These are phyloP conservation scores for Microsporum canis DNA, from an alignment of 2,329 filamentous ascomycete species.

Conservation along the genomic window DNA sequence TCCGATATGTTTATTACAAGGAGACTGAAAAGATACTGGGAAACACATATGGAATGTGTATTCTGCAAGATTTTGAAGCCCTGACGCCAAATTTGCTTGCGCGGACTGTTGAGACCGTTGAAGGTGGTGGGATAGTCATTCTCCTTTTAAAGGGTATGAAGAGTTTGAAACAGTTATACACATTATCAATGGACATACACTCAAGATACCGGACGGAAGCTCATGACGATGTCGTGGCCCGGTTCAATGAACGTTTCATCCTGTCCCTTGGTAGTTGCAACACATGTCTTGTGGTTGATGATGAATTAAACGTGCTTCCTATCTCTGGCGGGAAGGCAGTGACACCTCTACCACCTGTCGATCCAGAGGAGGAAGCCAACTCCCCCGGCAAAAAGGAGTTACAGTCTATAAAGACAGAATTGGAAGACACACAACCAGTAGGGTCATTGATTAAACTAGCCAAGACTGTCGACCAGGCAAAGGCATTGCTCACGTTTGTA, in stretches of 20 bases:
- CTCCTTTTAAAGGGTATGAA: conserved; percentile 91
- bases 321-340: conserved; percentile 93
- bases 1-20: conserved; percentile 99
- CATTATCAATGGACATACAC: conserved; percentile 94
- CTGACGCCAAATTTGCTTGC: conserved; percentile 95
- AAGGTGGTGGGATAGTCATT: conserved; percentile 85
- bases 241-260: conserved; percentile 97
- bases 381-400: conserved; percentile 62
- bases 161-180: conserved; percentile 94
- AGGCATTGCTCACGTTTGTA: conserved; percentile 91
- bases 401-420: conserved; percentile 72
- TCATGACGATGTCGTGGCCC: conserved; percentile 82
- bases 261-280: conserved; percentile 91
- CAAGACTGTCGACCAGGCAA: conserved; percentile 88
- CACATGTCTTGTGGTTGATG: conserved; percentile 88
- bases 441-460: conserved; percentile 75
- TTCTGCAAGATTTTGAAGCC: conserved; percentile 94
- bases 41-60: conserved; percentile 97
- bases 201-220: conserved; percentile 93
- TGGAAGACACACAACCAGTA: conserved; percentile 75
- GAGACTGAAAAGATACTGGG: conserved; percentile 98
- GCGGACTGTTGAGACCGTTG: conserved; percentile 91
- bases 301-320: conserved; percentile 92
- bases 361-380: conserved; percentile 61
- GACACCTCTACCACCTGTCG: conserved; percentile 64